Base-by-base conservation (phyloP, 1,139 yeast species). In the Eremothecium sinecaudum region DNA sequence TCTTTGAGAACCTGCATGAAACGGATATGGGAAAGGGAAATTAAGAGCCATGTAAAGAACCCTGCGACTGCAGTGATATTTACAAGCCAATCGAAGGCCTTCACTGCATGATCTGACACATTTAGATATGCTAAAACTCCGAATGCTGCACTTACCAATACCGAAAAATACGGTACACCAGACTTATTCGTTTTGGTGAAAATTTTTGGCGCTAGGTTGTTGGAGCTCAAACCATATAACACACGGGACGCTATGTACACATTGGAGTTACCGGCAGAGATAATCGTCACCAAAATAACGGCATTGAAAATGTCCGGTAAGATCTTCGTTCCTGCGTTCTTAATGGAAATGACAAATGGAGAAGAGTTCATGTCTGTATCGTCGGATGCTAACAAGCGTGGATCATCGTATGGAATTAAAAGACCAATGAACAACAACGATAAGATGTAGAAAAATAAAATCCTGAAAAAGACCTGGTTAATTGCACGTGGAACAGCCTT, bases 401-500 rank as follows among this genome's bases (percentile, higher is more conserved):
- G 70, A 50, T 83, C 90, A 47, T 81, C 67, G 53, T 59, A 84
- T 28, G 96, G 94, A 32, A 84, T 87, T 39, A 82, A 67, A 48
- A 84, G 59, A 18, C 96, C 95, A 53, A 83, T 71, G 62, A 86
- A 81, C 52, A 86, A 69, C 46, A 86, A 70, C 9, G 87, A 76
- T 11, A 80, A 67, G 51, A 87, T 75, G 67, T 82, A 87, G 56
- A 87, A 81, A 38, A 84, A 63, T 44, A 82, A 59, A 47, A 87
- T 83, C 61, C 96, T 73, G 63, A 75, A 71, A 46, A 84, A 73
- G 23, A 84, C 93, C 53, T 81, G 81, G 50, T 78, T 73, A 50
- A 83, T 81, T 20, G 95, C 95, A 40, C 71, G 69, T 38, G 95
- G 95, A 34, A 87, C 82, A 10, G 92, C 69, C 45, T 72, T 75